Conservation (phyloP, 495 filamentous ascomycete species). For the Staphylotrichum tortipilum region DNA sequence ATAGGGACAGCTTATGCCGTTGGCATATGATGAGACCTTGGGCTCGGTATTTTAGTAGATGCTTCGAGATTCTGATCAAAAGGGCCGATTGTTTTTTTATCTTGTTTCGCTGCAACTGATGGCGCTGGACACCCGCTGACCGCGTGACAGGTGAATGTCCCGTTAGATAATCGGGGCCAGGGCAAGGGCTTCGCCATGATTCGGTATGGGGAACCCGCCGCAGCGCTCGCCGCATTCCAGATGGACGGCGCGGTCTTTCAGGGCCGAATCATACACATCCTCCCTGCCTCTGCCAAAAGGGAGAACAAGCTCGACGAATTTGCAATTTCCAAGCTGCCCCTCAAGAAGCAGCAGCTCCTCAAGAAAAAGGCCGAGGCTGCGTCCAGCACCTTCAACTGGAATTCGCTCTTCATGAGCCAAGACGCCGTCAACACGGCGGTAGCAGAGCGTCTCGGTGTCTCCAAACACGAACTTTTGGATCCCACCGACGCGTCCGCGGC, state of each 20-base stretch:
- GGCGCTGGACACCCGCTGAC: constrained; percentile 24
- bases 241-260: constrained; percentile 80
- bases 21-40: constrained; percentile 49
- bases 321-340: constrained; percentile 73
- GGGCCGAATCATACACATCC: constrained; percentile 80
- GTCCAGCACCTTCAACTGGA: constrained; percentile 83
- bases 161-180: constrained; percentile 54
- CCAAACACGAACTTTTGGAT: constrained; percentile 84
- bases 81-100: constrained; percentile 20
- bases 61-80: constrained; percentile 43
- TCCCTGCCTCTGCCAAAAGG: constrained; percentile 72
- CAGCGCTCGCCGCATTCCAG: constrained; percentile 69
- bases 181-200: constrained; percentile 88
- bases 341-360: constrained; percentile 89
- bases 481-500: constrained; percentile 89
- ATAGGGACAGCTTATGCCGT: constrained; percentile 99
- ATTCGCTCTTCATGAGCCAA: constrained; percentile 94
- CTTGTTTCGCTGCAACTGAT: constrained; percentile 13
- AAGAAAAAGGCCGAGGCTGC: constrained; percentile 72
- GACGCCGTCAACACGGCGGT: constrained; percentile 92
- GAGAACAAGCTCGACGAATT: constrained; percentile 78
- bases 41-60: constrained; percentile 60
- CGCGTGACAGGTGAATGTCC: constrained; percentile 63
- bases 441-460: constrained; percentile 74
- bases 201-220: constrained; percentile 58